Evolutionary conservation across 495 filamentous ascomycete genomes (phyloP).

Genomic region (Penicillium tannophilum): DNA sequence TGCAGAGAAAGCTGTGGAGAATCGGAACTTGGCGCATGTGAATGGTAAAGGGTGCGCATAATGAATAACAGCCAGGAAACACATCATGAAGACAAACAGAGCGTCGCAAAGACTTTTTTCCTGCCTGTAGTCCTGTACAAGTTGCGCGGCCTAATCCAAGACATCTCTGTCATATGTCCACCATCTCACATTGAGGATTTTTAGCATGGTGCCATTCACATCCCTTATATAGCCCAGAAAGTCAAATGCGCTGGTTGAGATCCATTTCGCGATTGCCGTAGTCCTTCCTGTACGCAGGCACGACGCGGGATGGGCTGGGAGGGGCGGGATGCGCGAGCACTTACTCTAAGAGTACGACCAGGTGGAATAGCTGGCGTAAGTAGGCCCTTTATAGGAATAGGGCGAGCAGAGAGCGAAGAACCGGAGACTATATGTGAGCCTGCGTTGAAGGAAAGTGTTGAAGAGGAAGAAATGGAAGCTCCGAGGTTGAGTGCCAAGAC

Average conservation of each 20-base stretch:
- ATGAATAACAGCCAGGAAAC: not conserved
- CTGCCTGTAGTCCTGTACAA: not conserved
- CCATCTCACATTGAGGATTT: not conserved
- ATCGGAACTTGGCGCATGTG: slow-evolving; percentile 1
- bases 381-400: no score
- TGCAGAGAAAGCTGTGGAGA: slow-evolving; percentile 1
- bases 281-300: not conserved
- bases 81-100: not conserved
- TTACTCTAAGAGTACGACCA: slow-evolving; percentile 18
- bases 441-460: slow-evolving; percentile 2
- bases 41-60: not conserved
- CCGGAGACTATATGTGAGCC: not conserved
- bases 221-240: not conserved
- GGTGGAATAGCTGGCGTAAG: not conserved
- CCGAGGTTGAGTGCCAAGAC: slow-evolving; percentile 34
- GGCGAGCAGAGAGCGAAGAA: slow-evolving; percentile 1
- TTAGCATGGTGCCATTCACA: not conserved
- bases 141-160: not conserved
- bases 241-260: slow-evolving; percentile 6
- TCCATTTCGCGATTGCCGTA: slow-evolving; percentile 14
- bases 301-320: slow-evolving; percentile 8
- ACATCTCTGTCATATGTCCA: not conserved
- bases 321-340: slow-evolving; percentile 21
- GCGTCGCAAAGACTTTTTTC: not conserved
- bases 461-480: slow-evolving; percentile 15